phyloP scores from a whole-genome alignment of 176 grass and related monocot species.

The Oryza officinalis region DNA sequence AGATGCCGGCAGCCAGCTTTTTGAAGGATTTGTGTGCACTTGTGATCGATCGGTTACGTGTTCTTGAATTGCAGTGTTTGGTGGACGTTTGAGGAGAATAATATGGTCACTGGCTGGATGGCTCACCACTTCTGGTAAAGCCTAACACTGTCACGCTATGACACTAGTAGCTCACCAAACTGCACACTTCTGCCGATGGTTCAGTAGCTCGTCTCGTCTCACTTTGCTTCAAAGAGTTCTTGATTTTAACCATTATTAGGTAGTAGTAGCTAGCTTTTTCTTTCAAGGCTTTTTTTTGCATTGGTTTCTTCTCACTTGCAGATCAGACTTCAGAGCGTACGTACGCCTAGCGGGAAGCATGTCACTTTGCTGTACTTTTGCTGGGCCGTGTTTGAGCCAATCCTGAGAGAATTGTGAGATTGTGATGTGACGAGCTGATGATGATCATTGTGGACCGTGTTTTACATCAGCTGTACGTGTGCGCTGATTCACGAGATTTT shows the following conservation, averaged over 20 bases:
- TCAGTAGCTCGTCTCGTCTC: neutral
- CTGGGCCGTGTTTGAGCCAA: neutral
- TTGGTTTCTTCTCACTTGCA: neutral
- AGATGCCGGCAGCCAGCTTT: neutral
- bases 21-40: constrained; percentile 1
- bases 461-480: neutral
- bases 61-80: neutral
- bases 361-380: neutral
- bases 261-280: neutral
- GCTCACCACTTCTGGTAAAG: constrained; percentile 33
- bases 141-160: neutral
- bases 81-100: neutral
- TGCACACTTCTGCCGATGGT: neutral
- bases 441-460: neutral
- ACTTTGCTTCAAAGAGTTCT: neutral
- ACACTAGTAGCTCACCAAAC: constrained; percentile 43
- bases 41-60: neutral
- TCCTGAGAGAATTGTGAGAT: neutral
- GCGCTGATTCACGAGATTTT: too few species aligned
- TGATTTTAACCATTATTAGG: neutral
- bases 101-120: neutral
- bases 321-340: neutral
- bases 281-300: too few species aligned
- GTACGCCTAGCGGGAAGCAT: too few species aligned
- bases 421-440: neutral